Conservation (phyloP, 2,329 filamentous ascomycete species). For the Aureobasidium sp. region DNA sequence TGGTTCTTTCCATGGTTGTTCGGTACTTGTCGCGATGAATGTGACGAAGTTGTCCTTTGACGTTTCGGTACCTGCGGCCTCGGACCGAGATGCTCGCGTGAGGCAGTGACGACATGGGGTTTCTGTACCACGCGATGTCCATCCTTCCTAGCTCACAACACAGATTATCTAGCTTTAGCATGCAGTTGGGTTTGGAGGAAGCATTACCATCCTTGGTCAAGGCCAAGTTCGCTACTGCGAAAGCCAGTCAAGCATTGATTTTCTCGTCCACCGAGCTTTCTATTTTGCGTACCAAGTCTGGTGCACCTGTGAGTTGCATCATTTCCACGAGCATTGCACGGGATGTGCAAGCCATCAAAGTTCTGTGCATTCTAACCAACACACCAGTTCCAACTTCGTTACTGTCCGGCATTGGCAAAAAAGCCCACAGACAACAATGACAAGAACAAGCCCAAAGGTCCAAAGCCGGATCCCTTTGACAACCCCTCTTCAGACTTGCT, state of each 20-base stretch:
- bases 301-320: conserved; percentile 5
- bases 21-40: not conserved
- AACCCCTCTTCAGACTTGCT: conserved; percentile 49
- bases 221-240: conserved; percentile 31
- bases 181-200: conserved; percentile 15
- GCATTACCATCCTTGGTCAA: conserved; percentile 27
- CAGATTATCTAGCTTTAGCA: not conserved
- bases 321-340: not conserved
- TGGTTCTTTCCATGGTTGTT: not conserved
- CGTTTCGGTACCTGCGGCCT: not conserved
- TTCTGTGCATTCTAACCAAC: not conserved
- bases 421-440: conserved; percentile 47
- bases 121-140: not conserved
- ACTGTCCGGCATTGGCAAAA: conserved; percentile 59
- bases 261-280: conserved; percentile 36
- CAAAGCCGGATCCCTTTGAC: conserved; percentile 56
- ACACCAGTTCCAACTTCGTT: conserved; percentile 66
- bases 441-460: conserved; percentile 30
- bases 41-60: not conserved
- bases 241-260: conserved; percentile 28
- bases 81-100: not conserved
- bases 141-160: not conserved
- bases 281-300: conserved; percentile 23
- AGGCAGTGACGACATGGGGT: not conserved
- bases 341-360: not conserved